Base-by-base conservation (phyloP, 257 asterid genomes). In the Paulownia fortunei region DNA sequence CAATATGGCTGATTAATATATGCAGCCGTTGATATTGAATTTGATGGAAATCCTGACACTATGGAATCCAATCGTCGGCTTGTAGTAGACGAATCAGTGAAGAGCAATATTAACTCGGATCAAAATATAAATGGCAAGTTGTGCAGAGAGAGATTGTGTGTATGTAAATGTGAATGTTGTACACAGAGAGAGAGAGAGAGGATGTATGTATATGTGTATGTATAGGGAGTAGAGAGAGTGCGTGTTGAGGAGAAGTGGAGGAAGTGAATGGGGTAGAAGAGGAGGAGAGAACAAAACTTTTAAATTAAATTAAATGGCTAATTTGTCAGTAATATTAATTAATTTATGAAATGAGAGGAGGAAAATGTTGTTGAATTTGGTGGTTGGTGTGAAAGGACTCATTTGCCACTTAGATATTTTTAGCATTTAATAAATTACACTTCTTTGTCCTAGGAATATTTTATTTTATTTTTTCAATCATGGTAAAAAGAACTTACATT, bases 81-180 rank as follows among this genome's bases (percentile, higher is more conserved):
- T 59, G 12, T 42, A 51, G 70, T 69, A 76, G 49, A 64, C 18
- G 34, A 70, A 32, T 64, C 63, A 18, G 63, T 24, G 54, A 19
- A 37, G 76, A 46, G 76, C 72, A 80, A 34, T 69, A 30, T 15
- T 30, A 37, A 18, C 47, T 54, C 78, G 74, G 84, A 75, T 76
- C 81, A 80, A 80, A 59, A 49, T 37, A 63, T 49, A 3, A 56
- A 77, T 26, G 54, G 37, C 52, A 37, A 77, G 67, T 47, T 65
- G 13, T 4, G 66, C 23, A 46, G 58, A 62, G 67, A 64, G 23
- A 30, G 76, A 30, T 27, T 8, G 41, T 2, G 30, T 54, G 62
- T 6, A 5, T 60, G 30, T 63, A 32, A 59, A 23, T 32, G 6
- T 27, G 30, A 2, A 8, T 27, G 63, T 9, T n/a, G 34, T 3